Evolutionary conservation across 139 green algal species (phyloP).

Genomic region (Volvox africanus): DNA sequence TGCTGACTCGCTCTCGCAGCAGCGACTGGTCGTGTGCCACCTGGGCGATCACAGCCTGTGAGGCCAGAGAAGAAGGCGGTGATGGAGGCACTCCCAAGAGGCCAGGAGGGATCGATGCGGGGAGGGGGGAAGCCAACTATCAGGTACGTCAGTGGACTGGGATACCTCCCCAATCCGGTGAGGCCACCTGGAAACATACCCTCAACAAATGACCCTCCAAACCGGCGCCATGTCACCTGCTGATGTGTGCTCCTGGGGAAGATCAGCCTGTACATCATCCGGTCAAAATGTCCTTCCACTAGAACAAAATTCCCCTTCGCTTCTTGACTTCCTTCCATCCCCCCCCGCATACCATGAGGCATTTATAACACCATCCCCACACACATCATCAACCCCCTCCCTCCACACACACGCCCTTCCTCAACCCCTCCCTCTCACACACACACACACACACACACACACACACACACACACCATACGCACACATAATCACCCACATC

Average conservation of each 20-base stretch:
- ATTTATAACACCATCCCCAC: no score
- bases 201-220: no score
- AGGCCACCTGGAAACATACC: no score
- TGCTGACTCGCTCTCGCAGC: constrained; percentile 76
- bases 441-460: neutral
- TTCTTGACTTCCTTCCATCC: neutral
- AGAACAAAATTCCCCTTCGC: neutral
- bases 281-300: no score
- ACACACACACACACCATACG: neutral
- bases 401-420: neutral
- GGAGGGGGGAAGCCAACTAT: no score
- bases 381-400: neutral
- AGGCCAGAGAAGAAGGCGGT: neutral
- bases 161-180: no score
- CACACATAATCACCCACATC: no score
- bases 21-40: constrained; percentile 80
- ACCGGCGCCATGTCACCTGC: no score
- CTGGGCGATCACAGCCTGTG: constrained; percentile 72
- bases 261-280: no score
- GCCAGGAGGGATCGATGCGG: no score
- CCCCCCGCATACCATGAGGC: neutral
- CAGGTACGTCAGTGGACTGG: no score
- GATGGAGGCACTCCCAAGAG: neutral
- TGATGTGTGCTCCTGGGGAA: no score
- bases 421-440: neutral